Percentiles rank a stretch among this genome's conserved stretches.
Evolutionary conservation across 2,329 filamentous ascomycete species (phyloP).

Genomic region (Cadophora gregata): DNA sequence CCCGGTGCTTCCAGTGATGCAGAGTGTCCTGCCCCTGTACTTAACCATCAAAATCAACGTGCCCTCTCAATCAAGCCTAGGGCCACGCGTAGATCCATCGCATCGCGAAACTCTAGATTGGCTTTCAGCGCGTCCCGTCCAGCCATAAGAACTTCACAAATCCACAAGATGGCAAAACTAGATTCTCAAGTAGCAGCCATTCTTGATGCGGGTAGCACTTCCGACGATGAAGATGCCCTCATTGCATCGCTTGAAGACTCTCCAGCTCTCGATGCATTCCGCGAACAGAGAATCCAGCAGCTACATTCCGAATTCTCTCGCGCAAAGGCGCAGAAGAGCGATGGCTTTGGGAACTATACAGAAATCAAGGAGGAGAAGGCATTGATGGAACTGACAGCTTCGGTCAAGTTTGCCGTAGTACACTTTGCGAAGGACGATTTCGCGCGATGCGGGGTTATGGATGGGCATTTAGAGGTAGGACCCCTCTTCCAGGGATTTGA

Average conservation of each 20-base stretch:
- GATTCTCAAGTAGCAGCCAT: conserved; percentile 57
- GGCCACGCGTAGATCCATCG: conserved; percentile 18
- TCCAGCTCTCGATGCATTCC: conserved; percentile 57
- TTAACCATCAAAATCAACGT: neutral
- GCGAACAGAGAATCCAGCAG: conserved; percentile 62
- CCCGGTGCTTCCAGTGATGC: conserved; percentile 4
- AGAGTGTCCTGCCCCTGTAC: neutral
- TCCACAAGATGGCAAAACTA: conserved; percentile 50
- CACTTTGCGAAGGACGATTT: conserved; percentile 52
- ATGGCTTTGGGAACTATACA: conserved; percentile 57
- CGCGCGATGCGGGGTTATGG: conserved; percentile 49
- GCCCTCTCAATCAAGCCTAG: neutral
- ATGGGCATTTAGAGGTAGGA: conserved; percentile 46
- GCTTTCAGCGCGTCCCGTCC: conserved; percentile 27
- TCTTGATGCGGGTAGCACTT: conserved; percentile 48
- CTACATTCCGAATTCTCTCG: conserved; percentile 60
- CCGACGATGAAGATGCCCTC: conserved; percentile 63
- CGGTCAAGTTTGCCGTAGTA: conserved; percentile 47
- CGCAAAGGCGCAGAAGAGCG: conserved; percentile 56
- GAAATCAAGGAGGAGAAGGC: conserved; percentile 64
- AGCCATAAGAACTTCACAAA: conserved; percentile 3
- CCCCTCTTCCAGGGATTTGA: neutral
- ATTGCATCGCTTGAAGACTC: conserved; percentile 62
- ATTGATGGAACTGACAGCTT: conserved; percentile 55
- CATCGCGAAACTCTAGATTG: conserved; percentile 17